Percentiles rank a stretch among this genome's conserved stretches.
phyloP scores from a whole-genome alignment of 352 stramenopile genomes.

The Thraustotheca clavata region DNA sequence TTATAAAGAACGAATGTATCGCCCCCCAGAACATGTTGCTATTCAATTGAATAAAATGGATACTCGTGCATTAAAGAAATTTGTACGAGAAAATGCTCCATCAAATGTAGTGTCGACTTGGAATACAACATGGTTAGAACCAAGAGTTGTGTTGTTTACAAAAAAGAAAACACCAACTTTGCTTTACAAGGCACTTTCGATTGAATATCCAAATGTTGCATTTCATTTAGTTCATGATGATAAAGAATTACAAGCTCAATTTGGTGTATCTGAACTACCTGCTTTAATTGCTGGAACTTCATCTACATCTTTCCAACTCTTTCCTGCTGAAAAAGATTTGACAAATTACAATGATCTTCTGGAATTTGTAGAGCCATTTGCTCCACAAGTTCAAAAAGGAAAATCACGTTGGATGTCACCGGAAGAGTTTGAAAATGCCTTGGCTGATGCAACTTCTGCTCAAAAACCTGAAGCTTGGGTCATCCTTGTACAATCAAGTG shows the following conservation, averaged over 20 bases:
- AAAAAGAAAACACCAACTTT: slow-evolving; percentile 53
- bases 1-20: slow-evolving; percentile 59
- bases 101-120: slow-evolving; percentile 39
- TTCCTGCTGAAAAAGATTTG: slow-evolving; percentile 34
- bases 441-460: slow-evolving; percentile 10
- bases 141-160: slow-evolving; percentile 39
- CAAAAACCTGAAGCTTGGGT: neutral
- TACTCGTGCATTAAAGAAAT: slow-evolving; percentile 43
- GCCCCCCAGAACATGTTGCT: slow-evolving; percentile 32
- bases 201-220: slow-evolving; percentile 47
- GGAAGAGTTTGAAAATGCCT: slow-evolving; percentile 40
- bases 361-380: slow-evolving; percentile 34
- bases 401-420: slow-evolving; percentile 30
- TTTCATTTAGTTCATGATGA: slow-evolving; percentile 34
- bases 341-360: slow-evolving; percentile 50
- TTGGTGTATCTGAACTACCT: slow-evolving; percentile 35
- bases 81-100: slow-evolving; percentile 52
- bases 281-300: slow-evolving; percentile 42
- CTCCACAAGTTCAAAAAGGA: slow-evolving; percentile 20
- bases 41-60: slow-evolving; percentile 31
- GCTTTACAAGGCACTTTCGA: slow-evolving; percentile 47
- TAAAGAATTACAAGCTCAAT: slow-evolving; percentile 26
- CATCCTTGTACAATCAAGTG: neutral
- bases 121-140: slow-evolving; percentile 24
- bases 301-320: slow-evolving; percentile 24